Evolutionary conservation across 2,329 filamentous ascomycete genomes (phyloP), one percentile per base, ranked within the genome.

Genomic region (Cryphonectria japonica): DNA sequence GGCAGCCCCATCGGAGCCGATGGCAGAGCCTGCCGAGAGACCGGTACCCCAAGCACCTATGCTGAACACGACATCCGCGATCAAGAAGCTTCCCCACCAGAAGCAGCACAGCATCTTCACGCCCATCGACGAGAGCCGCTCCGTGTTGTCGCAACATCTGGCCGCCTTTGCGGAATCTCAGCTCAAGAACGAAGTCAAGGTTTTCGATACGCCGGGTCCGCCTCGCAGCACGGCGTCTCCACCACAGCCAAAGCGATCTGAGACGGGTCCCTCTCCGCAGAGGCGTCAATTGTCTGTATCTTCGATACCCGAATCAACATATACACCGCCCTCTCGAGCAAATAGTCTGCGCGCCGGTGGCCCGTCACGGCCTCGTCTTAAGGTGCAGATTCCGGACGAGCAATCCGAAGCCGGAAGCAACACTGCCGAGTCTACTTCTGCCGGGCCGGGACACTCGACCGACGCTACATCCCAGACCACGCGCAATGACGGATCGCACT

Each of bases 71-170:
- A 84, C 84, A 65, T 80, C 81, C 50, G 83, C 83, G 26, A 86
- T 89, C 73, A 88, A 88, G 80, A 89, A 88, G 75, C 83, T 93
- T 74, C 91, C 92, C 2, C 92, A 91, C 77, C 91, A 93, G 46
- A 95, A 95, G 79, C 91, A 92, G 32, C 92, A 95, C 78, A 98
- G 95, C 80, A 98, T 99, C 72, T 98, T 98, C 79, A 99, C 96
- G 0, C 96, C 96, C 0, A 97, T 99, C 73, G 96, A 98, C 77
- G 95, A 97, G 79, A 94, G 92, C 76, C 89, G 93, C 65, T 98
- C 95, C 1, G 91, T 98, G 71, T 83, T 98, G 60, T 94, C 93
- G 16, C 93, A 95, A 74, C 94, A 97, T 79, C 91, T 93, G 73
- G 90, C 89, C 22, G 88, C 88, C 1, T 91, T 92, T 75, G 86